A percentile compares a stretch with the other conserved stretches of the same genome.
Evolutionary conservation across 257 asterid genomes (phyloP).

Genomic region (Solanum gandarillasii): DNA sequence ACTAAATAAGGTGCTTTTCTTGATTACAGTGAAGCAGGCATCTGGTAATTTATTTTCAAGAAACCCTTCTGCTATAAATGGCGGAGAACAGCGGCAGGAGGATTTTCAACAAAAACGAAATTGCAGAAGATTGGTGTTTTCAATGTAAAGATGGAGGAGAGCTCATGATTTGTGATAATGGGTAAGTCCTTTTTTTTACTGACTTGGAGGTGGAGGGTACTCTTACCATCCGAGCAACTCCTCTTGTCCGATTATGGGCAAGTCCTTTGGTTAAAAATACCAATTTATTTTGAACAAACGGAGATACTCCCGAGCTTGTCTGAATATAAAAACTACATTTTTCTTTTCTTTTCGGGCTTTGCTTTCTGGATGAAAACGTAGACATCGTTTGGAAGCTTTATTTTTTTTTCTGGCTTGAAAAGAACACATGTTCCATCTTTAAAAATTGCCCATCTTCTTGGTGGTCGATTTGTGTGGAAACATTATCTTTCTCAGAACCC

Average conservation of each 20-base stretch:
- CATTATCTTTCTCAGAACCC: not conserved
- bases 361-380: not conserved
- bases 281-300: not conserved
- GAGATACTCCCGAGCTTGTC: not conserved
- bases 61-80: not conserved
- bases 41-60: not conserved
- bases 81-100: slow-evolving; percentile 22
- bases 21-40: not conserved
- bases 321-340: not conserved
- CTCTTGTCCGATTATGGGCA: not conserved
- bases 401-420: not conserved
- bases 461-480: not conserved
- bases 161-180: slow-evolving; percentile 52
- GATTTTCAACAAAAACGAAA: slow-evolving; percentile 26
- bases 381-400: not conserved
- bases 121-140: slow-evolving; percentile 72
- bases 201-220: not conserved
- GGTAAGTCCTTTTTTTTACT: slow-evolving; percentile 15
- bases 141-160: slow-evolving; percentile 74
- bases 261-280: not conserved
- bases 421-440: not conserved
- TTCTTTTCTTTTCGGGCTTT: not conserved
- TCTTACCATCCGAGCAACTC: not conserved
- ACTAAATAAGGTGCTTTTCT: not conserved
- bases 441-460: not conserved